Percentiles rank a stretch among this genome's conserved stretches.
Conservation (phyloP, 1,139 yeast genomes). For the Sugiyamaella novakii region DNA sequence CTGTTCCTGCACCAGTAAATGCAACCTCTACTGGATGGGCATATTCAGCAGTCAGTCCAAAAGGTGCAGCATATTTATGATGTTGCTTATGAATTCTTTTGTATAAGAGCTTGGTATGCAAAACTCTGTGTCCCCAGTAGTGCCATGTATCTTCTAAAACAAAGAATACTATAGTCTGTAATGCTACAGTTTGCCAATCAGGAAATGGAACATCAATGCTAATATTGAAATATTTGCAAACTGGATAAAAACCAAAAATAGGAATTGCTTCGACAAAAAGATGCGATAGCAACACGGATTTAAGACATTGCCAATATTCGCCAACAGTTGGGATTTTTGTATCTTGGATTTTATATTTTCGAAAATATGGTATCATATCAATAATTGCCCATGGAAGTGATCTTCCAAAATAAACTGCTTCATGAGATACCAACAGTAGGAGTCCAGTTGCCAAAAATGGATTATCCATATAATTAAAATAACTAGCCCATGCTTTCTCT, state of each 20-base stretch:
- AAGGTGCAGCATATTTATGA: constrained; percentile 96
- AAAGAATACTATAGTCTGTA: constrained; percentile 75
- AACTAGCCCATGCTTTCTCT: constrained; percentile 79
- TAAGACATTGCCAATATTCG: constrained; percentile 92
- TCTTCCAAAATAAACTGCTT: constrained; percentile 78
- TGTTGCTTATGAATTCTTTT: constrained; percentile 93
- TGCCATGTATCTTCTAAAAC: constrained; percentile 93
- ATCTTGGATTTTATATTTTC: constrained; percentile 79
- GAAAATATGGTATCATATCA: constrained; percentile 74
- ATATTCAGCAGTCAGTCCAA: constrained; percentile 94
- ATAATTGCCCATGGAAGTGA: constrained; percentile 83
- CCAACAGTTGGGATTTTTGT: constrained; percentile 70
- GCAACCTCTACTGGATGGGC: constrained; percentile 95
- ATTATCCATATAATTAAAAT: constrained; percentile 72
- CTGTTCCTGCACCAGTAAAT: constrained; percentile 89
- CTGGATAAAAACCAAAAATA: constrained; percentile 93
- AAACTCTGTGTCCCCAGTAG: constrained; percentile 87
- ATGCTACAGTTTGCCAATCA: constrained; percentile 52
- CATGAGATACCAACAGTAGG: constrained; percentile 72
- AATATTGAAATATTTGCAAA: constrained; percentile 76
- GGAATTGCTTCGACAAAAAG: constrained; percentile 91
- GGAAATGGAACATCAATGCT: constrained; percentile 83
- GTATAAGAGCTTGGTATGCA: constrained; percentile 85
- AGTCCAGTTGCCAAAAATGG: constrained; percentile 84
- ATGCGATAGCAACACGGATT: constrained; percentile 80